A percentile compares a stretch with the other conserved stretches of the same genome.
phyloP scores from a whole-genome alignment of 78 protist genomes.

The Dictyostelium capitatum region DNA sequence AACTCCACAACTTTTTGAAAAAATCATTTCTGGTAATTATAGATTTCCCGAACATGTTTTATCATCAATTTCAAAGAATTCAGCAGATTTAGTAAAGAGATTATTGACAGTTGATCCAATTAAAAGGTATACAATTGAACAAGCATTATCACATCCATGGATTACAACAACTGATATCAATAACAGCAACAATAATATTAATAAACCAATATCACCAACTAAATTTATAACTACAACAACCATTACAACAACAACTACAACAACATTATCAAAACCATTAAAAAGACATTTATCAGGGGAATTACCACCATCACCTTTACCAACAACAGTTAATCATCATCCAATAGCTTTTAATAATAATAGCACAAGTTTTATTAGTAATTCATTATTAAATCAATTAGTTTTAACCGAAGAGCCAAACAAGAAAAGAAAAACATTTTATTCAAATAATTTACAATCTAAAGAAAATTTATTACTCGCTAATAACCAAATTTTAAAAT shows the following conservation, averaged over 20 bases:
- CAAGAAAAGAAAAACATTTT: conserved; percentile 16
- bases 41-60: conserved; percentile 2
- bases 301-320: no score
- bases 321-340: neutral
- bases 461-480: neutral
- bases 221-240: neutral
- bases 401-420: neutral
- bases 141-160: conserved; percentile 93
- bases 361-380: neutral
- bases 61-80: neutral
- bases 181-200: neutral
- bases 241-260: neutral
- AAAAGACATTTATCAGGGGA: conserved; percentile 7
- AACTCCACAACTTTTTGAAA: conserved; percentile 38
- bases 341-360: neutral
- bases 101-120: conserved; percentile 90
- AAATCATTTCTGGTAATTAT: conserved; percentile 29
- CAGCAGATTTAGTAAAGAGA: conserved; percentile 81
- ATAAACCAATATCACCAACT: neutral
- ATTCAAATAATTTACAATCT: neutral
- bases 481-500: conserved; percentile 2
- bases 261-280: neutral
- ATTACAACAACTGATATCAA: conserved; percentile 27
- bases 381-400: conserved; percentile 14
- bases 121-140: conserved; percentile 84